Evolutionary conservation across 2,329 filamentous ascomycete genomes (phyloP).

Genomic region (Fusarium citri): DNA sequence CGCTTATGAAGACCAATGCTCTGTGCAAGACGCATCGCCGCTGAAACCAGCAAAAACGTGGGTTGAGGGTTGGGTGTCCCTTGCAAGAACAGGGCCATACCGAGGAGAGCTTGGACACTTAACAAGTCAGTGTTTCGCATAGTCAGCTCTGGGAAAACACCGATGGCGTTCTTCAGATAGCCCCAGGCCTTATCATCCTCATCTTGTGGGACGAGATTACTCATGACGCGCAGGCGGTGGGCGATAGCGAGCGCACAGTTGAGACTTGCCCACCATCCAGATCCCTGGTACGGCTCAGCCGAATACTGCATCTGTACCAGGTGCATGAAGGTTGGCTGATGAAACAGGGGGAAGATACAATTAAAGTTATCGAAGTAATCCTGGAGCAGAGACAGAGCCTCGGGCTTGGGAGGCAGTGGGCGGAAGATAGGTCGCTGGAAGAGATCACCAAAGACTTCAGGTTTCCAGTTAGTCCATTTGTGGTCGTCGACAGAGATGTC

Average conservation of each 20-base stretch:
- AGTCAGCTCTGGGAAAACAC: slow-evolving; percentile 89
- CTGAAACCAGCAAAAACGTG: slow-evolving; percentile 88
- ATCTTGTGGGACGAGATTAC: slow-evolving; percentile 87
- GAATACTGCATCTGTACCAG: slow-evolving; percentile 95
- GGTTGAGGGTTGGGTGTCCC: slow-evolving; percentile 97
- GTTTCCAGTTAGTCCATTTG: slow-evolving; percentile 98
- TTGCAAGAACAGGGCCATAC: slow-evolving; percentile 94
- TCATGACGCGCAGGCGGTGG: slow-evolving; percentile 93
- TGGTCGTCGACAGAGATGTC: slow-evolving; percentile 92
- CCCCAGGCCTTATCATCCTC: slow-evolving; percentile 96
- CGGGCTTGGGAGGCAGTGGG: slow-evolving; percentile 84
- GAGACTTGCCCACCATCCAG: slow-evolving; percentile 98
- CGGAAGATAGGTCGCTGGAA: slow-evolving; percentile 88
- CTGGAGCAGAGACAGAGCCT: slow-evolving; percentile 86
- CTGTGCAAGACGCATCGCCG: slow-evolving; percentile 89
- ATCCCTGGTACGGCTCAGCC: slow-evolving; percentile 89
- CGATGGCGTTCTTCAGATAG: slow-evolving; percentile 96
- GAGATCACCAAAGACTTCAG: slow-evolving; percentile 94
- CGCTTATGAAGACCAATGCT: slow-evolving; percentile 96
- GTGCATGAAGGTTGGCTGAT: slow-evolving; percentile 98
- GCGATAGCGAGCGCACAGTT: slow-evolving; percentile 95
- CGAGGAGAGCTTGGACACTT: slow-evolving; percentile 92
- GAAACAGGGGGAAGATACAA: slow-evolving; percentile 97
- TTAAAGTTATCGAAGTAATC: slow-evolving; percentile 99
- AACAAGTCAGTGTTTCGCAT: slow-evolving; percentile 96